Evolutionary conservation across 2,329 filamentous ascomycete species (phyloP).

Genomic region (Colletotrichum zoysiae): DNA sequence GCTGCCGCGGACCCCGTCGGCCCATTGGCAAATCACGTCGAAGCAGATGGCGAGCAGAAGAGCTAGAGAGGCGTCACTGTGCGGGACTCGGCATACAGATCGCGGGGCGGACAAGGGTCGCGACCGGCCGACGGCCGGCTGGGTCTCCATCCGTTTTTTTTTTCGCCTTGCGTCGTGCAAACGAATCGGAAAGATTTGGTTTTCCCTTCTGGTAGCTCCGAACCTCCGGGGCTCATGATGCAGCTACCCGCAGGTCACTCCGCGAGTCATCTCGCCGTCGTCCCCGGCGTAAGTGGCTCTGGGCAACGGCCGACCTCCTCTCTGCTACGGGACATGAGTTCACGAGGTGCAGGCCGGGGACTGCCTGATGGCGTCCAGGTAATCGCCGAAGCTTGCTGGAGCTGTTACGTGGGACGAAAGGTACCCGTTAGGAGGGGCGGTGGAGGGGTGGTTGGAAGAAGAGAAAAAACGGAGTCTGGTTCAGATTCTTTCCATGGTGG

Average conservation of each 20-base stretch:
- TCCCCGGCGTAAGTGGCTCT: conserved; percentile 9
- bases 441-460: conserved; percentile 33
- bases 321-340: neutral
- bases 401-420: neutral
- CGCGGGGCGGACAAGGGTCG: conserved; percentile 39
- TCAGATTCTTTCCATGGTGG: conserved; percentile 41
- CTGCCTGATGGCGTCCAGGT: conserved; percentile 31
- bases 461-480: conserved; percentile 34
- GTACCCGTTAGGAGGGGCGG: conserved; percentile 16
- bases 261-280: conserved; percentile 29
- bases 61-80: conserved; percentile 28
- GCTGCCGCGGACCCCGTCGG: conserved; percentile 32
- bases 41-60: conserved; percentile 31
- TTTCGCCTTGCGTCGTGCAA: conserved; percentile 35
- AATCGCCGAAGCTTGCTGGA: conserved; percentile 32
- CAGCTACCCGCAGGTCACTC: conserved; percentile 26
- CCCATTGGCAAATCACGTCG: conserved; percentile 36
- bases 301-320: conserved; percentile 18
- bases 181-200: neutral
- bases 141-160: neutral
- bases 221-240: conserved; percentile 25
- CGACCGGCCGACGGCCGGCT: conserved; percentile 16
- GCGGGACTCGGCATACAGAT: conserved; percentile 34
- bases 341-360: conserved; percentile 14
- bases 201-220: conserved; percentile 33